Evolutionary conservation across 352 stramenopile species (phyloP).

Genomic region (Peronosclerospora sorghi): DNA sequence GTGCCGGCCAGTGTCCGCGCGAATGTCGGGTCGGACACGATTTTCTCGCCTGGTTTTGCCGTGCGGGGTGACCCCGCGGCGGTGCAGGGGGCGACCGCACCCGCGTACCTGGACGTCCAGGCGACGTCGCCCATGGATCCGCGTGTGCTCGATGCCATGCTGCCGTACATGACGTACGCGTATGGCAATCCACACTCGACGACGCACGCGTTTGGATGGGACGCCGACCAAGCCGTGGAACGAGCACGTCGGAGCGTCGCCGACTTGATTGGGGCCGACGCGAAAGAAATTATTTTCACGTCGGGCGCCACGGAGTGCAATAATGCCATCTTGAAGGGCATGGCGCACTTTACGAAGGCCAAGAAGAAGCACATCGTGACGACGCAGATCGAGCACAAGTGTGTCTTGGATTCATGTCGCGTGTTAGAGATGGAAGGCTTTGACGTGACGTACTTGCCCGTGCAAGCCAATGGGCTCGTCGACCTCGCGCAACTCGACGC

Average conservation of each 20-base stretch:
- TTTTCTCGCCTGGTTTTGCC: slow-evolving; percentile 80
- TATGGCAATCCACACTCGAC: slow-evolving; percentile 99
- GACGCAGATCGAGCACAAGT: slow-evolving; percentile 96
- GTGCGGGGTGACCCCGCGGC: slow-evolving; percentile 46
- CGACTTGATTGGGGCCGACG: slow-evolving; percentile 87
- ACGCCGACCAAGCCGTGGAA: slow-evolving; percentile 94
- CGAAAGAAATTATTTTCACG: slow-evolving; percentile 99
- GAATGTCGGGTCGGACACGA: slow-evolving; percentile 56
- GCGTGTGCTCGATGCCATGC: slow-evolving; percentile 97
- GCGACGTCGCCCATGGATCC: slow-evolving; percentile 98
- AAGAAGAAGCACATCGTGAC: slow-evolving; percentile 99
- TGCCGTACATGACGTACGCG: slow-evolving; percentile 92
- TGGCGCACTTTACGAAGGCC: slow-evolving; percentile 90
- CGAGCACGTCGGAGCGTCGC: slow-evolving; percentile 81
- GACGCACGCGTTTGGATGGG: slow-evolving; percentile 98
- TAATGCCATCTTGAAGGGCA: slow-evolving; percentile 97
- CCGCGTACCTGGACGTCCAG: slow-evolving; percentile 93
- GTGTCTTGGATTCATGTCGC: slow-evolving; percentile 97
- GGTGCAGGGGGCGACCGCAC: slow-evolving; percentile 60
- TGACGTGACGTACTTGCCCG: slow-evolving; percentile 96
- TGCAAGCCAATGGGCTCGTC: slow-evolving; percentile 88
- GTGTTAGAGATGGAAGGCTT: slow-evolving; percentile 95
- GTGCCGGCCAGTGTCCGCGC: slow-evolving; percentile 82
- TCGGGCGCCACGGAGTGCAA: slow-evolving; percentile 98
- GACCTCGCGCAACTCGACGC: slow-evolving; percentile 91